A percentile compares a stretch with the other conserved stretches of the same genome.
phyloP scores from a whole-genome alignment of 345 rosid species.

The Citrus maxima region DNA sequence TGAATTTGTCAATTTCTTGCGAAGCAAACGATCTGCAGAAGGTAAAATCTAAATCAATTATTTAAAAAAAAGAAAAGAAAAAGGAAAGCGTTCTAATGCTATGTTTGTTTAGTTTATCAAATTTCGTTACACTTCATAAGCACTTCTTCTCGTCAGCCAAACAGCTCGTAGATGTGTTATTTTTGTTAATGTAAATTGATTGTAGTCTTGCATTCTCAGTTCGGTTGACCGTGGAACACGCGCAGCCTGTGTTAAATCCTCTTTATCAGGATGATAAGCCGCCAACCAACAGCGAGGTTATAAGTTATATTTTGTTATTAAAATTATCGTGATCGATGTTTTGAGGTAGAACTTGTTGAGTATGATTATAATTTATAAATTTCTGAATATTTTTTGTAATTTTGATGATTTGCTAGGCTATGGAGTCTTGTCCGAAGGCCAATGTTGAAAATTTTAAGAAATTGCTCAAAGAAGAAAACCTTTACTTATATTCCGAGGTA shows the following conservation, averaged over 20 bases:
- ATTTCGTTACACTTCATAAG: not conserved
- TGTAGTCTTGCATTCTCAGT: conserved; percentile 29
- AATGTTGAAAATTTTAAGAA: conserved; percentile 45
- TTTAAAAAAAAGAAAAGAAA: too few species aligned
- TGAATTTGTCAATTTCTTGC: conserved; percentile 54
- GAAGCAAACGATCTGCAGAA: conserved; percentile 42
- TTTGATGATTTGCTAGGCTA: conserved; percentile 37
- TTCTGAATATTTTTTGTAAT: not conserved
- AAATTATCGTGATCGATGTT: not conserved
- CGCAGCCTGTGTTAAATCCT: conserved; percentile 56
- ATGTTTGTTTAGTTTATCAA: not conserved
- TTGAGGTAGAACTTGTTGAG: not conserved
- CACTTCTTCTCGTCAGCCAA: not conserved
- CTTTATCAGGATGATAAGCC: conserved; percentile 49
- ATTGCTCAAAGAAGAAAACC: conserved; percentile 62
- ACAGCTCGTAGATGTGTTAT: not conserved
- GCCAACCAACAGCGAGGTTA: conserved; percentile 41
- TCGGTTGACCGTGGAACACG: conserved; percentile 44
- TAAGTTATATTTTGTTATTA: not conserved
- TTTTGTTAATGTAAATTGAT: not conserved
- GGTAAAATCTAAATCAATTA: conserved; percentile 23
- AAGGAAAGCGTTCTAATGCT: not conserved
- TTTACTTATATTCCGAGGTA: conserved; percentile 76
- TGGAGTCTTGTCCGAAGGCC: conserved; percentile 72
- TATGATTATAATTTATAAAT: not conserved